Evolutionary conservation across 768 basidiomycete species (phyloP), one percentile per base, ranked within the genome.

Genomic region (Kondoa malvinella): DNA sequence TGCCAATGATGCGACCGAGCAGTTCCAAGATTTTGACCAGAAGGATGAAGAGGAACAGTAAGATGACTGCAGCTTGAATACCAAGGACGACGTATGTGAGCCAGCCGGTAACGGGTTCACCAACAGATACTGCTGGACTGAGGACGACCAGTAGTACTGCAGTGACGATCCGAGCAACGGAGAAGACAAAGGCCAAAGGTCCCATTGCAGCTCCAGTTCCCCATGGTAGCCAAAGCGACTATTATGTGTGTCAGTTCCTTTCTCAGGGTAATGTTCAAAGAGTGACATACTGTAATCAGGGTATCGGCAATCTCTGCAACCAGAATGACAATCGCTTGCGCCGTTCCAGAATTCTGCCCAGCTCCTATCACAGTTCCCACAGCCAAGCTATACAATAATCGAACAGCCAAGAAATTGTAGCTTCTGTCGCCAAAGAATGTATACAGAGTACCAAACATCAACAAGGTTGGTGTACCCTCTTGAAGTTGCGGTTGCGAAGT

Each of bases 161-260:
- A 27, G 91, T 83, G 30, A 92, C 85, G 73, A 95, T 92, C 71
- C 94, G 82, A 26, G 88, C 85, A 2, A 94, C 88, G 68, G 89
- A 91, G 73, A 94, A 87, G 74, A 95, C 79, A 80, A 96, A 96
- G 76, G 89, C 91, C 68, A 94, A 86, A 34, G 92, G 81, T 16
- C 92, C 94, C 95, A 97, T 97, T 70, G 90, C 88, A 1, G 94
- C 91, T 1, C 94, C 91, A 65, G 87, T 87, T 32, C 89, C 90
- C 94, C 94, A 99, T 21, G 92, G 92, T 68, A 95, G 82, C 90
- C 90, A 95, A 33, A 94, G 80, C 70, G 88, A 92, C 33, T 70
- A 34, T 61, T 26, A 26, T 14, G 25, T n/a, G n/a, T n/a, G n/a
- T n/a, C n/a, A n/a, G n/a, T 32, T 4, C 68, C 67, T 0, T 57